Evolutionary conservation across 2,329 filamentous ascomycete genomes (phyloP), one percentile per base, ranked within the genome.

Genomic region (Trichothecium roseum): DNA sequence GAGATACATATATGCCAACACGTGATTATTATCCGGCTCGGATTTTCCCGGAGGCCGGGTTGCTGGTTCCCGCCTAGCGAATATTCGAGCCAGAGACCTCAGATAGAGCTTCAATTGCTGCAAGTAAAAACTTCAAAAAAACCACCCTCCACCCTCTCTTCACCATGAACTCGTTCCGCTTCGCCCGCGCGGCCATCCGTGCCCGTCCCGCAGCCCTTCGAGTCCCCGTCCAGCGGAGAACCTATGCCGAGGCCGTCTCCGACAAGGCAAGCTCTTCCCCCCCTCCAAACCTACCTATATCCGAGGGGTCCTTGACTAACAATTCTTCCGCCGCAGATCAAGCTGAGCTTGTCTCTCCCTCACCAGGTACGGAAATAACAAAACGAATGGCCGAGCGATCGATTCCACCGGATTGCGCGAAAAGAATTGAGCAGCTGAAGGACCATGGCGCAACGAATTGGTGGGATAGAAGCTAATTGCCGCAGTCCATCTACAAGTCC

Each of bases 311-410:
- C 38, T 37, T 42, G 44, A 52, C 55, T 47, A 56, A 44, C 39
- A 36, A 34, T 39, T 28, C 14, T 33, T 18, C 20, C 33, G 26
- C 18, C 30, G 41, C 51, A 81, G 77, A 94, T 98, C 76, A 93
- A 94, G 81, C 81, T 98, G 71, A 94, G 86, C 74, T 74, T 98
- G 71, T 79, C 84, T 62, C 84, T 98, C 54, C 91, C 91, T 69
- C 89, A 96, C 71, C 84, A 95, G 87, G 91, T 96, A 86, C 67
- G 84, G 57, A 42, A 33, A 37, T 39, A 24, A 41, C 33, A 32
- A 42, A n/a, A 9, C 41, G 18, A n/a, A 31, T 12, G 32, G 12
- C 27, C 28, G 28, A 30, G 14, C 37, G 44, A 41, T 41, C 41
- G 39, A 46, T 34, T 33, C 42, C 41, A 37, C 26, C 12, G 18